Evolutionary conservation across 768 basidiomycete genomes (phyloP).

Genomic region (Chalciporus piperatus): DNA sequence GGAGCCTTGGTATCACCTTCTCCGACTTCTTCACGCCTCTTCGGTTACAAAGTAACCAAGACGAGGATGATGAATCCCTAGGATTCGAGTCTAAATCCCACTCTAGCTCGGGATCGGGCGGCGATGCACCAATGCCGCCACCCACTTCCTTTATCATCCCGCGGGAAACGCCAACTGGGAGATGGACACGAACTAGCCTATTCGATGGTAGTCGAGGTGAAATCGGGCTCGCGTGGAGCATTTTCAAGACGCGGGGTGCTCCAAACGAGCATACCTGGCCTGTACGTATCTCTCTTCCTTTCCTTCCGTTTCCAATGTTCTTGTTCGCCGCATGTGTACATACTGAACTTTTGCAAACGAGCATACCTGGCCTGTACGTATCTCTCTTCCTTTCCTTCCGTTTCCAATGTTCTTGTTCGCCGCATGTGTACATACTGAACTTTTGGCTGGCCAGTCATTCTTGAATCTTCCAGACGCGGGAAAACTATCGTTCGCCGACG

Average conservation of each 20-base stretch:
- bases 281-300: constrained; percentile 63
- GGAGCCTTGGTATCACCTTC: constrained; percentile 77
- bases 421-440: background rate
- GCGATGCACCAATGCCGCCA: constrained; percentile 38
- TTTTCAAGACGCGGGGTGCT: constrained; percentile 80
- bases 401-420: background rate
- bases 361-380: constrained; percentile 79
- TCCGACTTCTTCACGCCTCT: constrained; percentile 79
- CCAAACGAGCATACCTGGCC: constrained; percentile 76
- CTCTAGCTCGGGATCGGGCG: constrained; percentile 18
- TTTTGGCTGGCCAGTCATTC: constrained; percentile 46
- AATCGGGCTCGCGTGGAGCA: constrained; percentile 85
- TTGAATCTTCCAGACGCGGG: constrained; percentile 58
- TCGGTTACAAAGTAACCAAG: constrained; percentile 35
- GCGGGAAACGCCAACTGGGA: constrained; percentile 18
- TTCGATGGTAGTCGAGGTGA: constrained; percentile 77
- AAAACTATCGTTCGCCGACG: constrained; percentile 60
- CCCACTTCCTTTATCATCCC: constrained; percentile 34
- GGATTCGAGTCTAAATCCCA: constrained; percentile 27
- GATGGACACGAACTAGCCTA: constrained; percentile 52
- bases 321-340: background rate
- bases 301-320: background rate
- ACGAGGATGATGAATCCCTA: constrained; percentile 37
- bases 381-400: background rate
- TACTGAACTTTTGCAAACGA: constrained; percentile 41